Evolutionary conservation across 208 protist genomes (phyloP), one percentile per base, ranked within the genome.

Genomic region (Angomonas deanei): DNA sequence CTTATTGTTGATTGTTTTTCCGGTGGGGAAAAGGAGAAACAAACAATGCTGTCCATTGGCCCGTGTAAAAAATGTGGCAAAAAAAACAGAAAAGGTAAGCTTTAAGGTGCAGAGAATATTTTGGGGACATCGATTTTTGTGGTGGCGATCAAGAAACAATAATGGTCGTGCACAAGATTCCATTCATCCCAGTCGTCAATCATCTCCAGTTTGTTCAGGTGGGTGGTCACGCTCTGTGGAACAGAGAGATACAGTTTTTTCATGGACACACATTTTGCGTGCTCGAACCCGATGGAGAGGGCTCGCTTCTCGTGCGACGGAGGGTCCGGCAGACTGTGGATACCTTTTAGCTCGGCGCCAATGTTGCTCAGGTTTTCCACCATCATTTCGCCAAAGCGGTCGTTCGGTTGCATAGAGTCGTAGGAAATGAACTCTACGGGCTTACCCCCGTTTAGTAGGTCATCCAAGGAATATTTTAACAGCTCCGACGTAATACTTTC

Each of bases 101-200:
- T 53, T 17, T 8, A 53, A 6, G n/a, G 47, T 24, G 23, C n/a
- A 42, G 11, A 15, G 30, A 83, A 83, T 11, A 88, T 67, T 36
- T 75, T 67, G 0, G 82, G 81, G 19, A 89, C 28, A 23, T 74
- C 56, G 0, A 64, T 63, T 11, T 64, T 70, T 26, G 76, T 88
- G 24, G 70, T 70, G n/a, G 86, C 90, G 34, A 89, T 70, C 5
- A 96, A 67, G 61, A 96, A 93, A 58, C 86, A 87, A 71, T 96
- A 96, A 64, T 96, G 90, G n/a, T 96, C 90, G 61, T 93, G 90
- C 68, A 96, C 85, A 55, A 96, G 64, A 39, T 88, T 91, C 87
- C 90, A 96, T 69, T 96, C 90, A 65, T 96, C 90, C 86, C 87
- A 96, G 69, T 96, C 90, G 60, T 96, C 90, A 6, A 96, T 86